Evolutionary conservation across 2,329 filamentous ascomycete species (phyloP).

Genomic region (Cladosporium sphaerospermum): DNA sequence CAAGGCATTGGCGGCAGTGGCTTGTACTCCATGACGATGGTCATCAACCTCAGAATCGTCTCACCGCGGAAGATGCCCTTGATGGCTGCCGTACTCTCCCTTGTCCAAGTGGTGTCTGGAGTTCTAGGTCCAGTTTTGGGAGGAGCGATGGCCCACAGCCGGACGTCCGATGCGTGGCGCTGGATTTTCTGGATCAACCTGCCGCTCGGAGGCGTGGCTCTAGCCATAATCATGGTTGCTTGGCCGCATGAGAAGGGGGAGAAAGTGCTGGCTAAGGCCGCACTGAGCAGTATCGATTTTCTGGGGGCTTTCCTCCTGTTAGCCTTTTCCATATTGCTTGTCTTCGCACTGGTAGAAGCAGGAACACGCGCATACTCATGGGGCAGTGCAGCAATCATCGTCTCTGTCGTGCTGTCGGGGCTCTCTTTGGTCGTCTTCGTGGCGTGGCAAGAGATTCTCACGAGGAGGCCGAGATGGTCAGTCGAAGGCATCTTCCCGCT

Average conservation of each 20-base stretch:
- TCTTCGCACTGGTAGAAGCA: constrained; percentile 53
- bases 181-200: constrained; percentile 55
- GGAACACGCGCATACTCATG: constrained; percentile 30
- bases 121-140: neutral
- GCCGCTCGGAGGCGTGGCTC: constrained; percentile 44
- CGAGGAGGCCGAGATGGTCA: constrained; percentile 23
- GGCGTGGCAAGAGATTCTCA: neutral
- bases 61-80: constrained; percentile 37
- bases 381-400: neutral
- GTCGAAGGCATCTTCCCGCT: constrained; percentile 53
- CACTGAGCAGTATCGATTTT: constrained; percentile 16
- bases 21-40: constrained; percentile 40
- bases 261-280: neutral
- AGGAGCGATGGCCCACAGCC: constrained; percentile 12
- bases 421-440: neutral
- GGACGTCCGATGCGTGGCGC: constrained; percentile 3
- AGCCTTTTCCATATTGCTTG: constrained; percentile 48
- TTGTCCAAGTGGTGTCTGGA: neutral
- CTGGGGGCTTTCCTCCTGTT: constrained; percentile 50
- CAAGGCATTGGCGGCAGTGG: constrained; percentile 36
- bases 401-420: neutral
- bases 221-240: neutral
- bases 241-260: neutral
- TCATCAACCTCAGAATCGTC: constrained; percentile 48
- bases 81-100: constrained; percentile 33